These are phyloP conservation scores for Silene latifolia DNA, from an alignment of 148 eudicot species.

Conservation along the genomic window DNA sequence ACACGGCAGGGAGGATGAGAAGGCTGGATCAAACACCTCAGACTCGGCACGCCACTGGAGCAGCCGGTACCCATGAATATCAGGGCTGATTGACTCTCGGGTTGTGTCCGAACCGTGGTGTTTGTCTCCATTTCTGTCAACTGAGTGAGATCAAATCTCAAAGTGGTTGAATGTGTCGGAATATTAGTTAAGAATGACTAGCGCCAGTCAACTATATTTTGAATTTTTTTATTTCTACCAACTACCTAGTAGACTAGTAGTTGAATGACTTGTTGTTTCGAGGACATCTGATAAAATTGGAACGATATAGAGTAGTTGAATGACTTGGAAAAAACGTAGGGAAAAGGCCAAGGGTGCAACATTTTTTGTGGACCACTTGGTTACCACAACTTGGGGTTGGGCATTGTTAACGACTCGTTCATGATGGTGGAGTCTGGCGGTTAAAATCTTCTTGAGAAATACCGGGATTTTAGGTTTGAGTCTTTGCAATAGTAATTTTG, in stretches of 20 bases:
- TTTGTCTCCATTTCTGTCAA: not conserved
- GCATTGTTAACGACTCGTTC: too few relatives aligned
- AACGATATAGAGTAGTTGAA: too few relatives aligned
- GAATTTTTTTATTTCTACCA: not conserved
- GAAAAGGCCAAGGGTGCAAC: too few relatives aligned
- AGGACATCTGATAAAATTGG: too few relatives aligned
- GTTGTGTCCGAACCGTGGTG: not conserved
- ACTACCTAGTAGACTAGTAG: not conserved
- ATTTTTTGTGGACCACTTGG: too few relatives aligned
- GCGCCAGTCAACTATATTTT: not conserved
- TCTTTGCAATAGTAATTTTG: too few relatives aligned
- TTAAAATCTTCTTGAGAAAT: too few relatives aligned
- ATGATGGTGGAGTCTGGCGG: too few relatives aligned
- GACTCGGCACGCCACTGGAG: slow-evolving; percentile 65
- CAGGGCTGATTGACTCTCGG: slow-evolving; percentile 38
- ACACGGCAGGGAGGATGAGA: slow-evolving; percentile 69
- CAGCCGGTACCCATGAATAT: slow-evolving; percentile 86
- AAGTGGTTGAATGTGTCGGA: not conserved
- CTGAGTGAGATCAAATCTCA: not conserved
- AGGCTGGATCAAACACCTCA: slow-evolving; percentile 60
- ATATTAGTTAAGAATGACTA: not conserved
- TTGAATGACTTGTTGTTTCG: too few relatives aligned
- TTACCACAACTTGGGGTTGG: too few relatives aligned
- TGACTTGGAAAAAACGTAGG: too few relatives aligned
- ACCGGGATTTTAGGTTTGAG: too few relatives aligned